Conservation (phyloP, 2,329 filamentous ascomycete species). For the Sarocladium brachiariae region DNA sequence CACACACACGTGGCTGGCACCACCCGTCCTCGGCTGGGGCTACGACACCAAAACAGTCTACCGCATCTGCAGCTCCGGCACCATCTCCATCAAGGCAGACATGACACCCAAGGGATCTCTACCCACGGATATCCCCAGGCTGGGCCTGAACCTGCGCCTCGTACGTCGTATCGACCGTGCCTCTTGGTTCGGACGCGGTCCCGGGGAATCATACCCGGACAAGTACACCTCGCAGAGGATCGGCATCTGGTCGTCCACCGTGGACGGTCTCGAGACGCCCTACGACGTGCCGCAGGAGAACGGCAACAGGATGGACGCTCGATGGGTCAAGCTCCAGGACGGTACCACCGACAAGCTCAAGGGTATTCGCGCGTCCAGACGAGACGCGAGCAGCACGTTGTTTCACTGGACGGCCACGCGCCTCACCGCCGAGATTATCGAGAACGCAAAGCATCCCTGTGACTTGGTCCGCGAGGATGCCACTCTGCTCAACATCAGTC, state of each 20-base stretch:
- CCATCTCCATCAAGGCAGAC: constrained; percentile 38
- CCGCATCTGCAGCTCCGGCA: constrained; percentile 38
- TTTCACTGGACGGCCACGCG: constrained; percentile 9
- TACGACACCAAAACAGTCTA: constrained; percentile 43
- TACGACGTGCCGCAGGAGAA: constrained; percentile 66
- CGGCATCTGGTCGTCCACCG: constrained; percentile 37
- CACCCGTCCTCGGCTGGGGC: constrained; percentile 56
- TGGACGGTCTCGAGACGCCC: constrained; percentile 45
- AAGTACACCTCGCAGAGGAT: constrained; percentile 49
- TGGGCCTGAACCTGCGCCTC: constrained; percentile 53
- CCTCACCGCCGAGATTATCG: constrained; percentile 37
- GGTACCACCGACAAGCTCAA: constrained; percentile 11
- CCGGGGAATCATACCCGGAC: constrained; percentile 58
- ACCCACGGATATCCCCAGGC: constrained; percentile 51
- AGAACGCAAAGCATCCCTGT: constrained; percentile 52
- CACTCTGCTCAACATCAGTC: constrained; percentile 30
- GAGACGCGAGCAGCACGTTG: constrained; percentile 5
- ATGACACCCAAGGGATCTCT: constrained; percentile 39
- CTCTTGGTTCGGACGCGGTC: constrained; percentile 56
- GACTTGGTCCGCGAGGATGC: constrained; percentile 45
- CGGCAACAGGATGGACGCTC: constrained; percentile 54
- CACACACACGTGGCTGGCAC: constrained; percentile 48
- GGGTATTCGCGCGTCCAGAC: constrained; percentile 16
- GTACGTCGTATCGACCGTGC: constrained; percentile 38
- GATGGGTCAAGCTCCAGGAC: constrained; percentile 42